Percentiles rank a stretch among this genome's conserved stretches.
Conservation (phyloP, 169 alveolate genomes). For the Eimeria tenella region DNA sequence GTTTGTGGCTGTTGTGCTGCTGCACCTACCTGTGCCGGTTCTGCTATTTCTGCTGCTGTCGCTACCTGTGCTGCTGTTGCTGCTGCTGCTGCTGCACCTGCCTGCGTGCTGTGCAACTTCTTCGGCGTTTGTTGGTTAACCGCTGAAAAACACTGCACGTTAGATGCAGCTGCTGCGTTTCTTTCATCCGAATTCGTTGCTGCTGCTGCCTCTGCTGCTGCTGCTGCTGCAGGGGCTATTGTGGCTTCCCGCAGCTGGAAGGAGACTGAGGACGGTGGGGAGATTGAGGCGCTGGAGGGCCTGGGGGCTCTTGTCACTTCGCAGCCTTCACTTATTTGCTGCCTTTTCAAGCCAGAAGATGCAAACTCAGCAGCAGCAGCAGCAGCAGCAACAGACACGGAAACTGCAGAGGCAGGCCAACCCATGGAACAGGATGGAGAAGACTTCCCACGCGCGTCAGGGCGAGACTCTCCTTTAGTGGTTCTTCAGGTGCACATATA, state of each 20-base stretch:
- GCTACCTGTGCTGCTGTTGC: slow-evolving; percentile 4
- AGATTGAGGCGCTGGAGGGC: background rate
- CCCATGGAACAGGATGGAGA: background rate
- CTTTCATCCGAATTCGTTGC: background rate
- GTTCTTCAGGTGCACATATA: slow-evolving; percentile 21
- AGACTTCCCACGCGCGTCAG: background rate
- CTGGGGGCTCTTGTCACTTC: slow-evolving; percentile 4
- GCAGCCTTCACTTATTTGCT: slow-evolving; percentile 5
- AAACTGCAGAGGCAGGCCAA: background rate
- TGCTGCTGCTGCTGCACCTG: background rate
- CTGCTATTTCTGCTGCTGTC: slow-evolving; percentile 4
- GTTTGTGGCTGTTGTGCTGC: background rate
- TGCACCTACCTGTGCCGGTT: background rate
- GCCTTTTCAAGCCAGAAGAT: background rate
- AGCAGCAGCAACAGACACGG: background rate
- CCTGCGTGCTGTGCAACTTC: no score
- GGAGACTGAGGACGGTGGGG: slow-evolving; percentile 11
- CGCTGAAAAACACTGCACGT: background rate
- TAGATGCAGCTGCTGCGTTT: background rate
- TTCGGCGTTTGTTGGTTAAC: background rate
- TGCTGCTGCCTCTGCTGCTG: slow-evolving; percentile 40
- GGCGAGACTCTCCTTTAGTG: background rate
- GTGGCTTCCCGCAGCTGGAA: background rate
- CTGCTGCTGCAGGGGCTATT: slow-evolving; percentile 44
- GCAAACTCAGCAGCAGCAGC: background rate